These are phyloP conservation scores for Chytriomyces sp. DNA, from an alignment of 192 early-diverging fungal species.

Conservation along the genomic window DNA sequence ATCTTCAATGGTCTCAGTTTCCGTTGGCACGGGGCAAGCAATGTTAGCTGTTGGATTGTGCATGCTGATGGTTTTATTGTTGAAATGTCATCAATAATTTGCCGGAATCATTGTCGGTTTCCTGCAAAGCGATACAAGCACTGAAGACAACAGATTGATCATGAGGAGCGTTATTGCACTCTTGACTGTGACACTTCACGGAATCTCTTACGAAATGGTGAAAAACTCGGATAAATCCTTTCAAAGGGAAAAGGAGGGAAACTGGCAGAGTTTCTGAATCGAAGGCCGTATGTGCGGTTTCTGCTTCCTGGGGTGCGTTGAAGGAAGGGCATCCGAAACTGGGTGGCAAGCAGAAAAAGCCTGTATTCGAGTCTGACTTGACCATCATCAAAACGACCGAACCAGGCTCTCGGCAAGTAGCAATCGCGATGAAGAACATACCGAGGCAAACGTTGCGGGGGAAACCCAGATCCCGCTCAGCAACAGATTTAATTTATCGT, in stretches of 20 bases:
- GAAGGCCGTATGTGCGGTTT: background rate
- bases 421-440: background rate
- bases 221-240: slow-evolving; percentile 4
- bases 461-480: background rate
- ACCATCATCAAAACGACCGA: slow-evolving; percentile 1
- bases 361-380: background rate
- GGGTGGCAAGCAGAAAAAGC: background rate
- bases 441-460: background rate
- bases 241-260: slow-evolving; percentile 11
- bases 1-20: too few relatives aligned
- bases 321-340: background rate
- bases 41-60: too few relatives aligned
- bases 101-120: slow-evolving; percentile 27
- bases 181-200: slow-evolving; percentile 8
- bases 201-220: slow-evolving; percentile 18
- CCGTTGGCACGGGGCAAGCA: too few relatives aligned
- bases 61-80: too few relatives aligned
- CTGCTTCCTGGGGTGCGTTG: background rate
- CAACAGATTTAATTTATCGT: background rate
- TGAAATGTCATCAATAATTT: too few relatives aligned
- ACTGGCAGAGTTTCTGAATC: background rate
- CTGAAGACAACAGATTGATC: slow-evolving; percentile 20
- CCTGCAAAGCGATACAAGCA: background rate
- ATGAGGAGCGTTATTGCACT: slow-evolving; percentile 8
- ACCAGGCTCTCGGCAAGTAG: background rate